Percentiles rank a stretch among this genome's conserved stretches.
phyloP scores from a whole-genome alignment of 306 rosid genomes.

The Cucumis melo region DNA sequence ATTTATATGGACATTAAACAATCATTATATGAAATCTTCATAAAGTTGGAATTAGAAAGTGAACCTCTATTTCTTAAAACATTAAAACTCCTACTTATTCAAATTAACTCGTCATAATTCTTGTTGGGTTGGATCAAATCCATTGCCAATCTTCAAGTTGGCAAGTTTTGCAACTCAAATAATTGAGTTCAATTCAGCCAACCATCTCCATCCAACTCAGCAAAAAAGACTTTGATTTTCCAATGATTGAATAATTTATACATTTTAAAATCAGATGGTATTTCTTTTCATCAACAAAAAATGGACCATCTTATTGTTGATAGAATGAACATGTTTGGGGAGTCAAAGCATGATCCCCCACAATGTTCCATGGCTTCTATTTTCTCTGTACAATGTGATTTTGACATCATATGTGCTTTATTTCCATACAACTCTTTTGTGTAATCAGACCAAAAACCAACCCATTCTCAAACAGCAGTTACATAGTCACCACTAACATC shows the following conservation, averaged over 20 bases:
- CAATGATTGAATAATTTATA: not conserved
- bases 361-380: not conserved
- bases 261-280: not conserved
- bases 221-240: not conserved
- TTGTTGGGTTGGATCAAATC: not conserved
- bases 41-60: too few species aligned
- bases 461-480: not conserved
- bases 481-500: slow-evolving; percentile 29
- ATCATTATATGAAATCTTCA: too few species aligned
- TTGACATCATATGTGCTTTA: not conserved
- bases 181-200: not conserved
- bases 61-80: too few species aligned
- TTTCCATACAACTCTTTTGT: not conserved
- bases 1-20: too few species aligned
- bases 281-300: not conserved
- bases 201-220: not conserved
- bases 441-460: not conserved
- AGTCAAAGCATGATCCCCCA: not conserved
- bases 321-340: not conserved
- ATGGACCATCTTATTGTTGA: not conserved
- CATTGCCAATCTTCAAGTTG: not conserved
- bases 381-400: slow-evolving; percentile 2
- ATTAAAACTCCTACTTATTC: too few species aligned
- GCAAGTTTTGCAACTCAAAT: not conserved
- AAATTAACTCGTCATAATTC: not conserved